These are phyloP conservation scores for Paramyrothecium sp. DNA, from an alignment of 2,329 filamentous ascomycete genomes.

Conservation along the genomic window DNA sequence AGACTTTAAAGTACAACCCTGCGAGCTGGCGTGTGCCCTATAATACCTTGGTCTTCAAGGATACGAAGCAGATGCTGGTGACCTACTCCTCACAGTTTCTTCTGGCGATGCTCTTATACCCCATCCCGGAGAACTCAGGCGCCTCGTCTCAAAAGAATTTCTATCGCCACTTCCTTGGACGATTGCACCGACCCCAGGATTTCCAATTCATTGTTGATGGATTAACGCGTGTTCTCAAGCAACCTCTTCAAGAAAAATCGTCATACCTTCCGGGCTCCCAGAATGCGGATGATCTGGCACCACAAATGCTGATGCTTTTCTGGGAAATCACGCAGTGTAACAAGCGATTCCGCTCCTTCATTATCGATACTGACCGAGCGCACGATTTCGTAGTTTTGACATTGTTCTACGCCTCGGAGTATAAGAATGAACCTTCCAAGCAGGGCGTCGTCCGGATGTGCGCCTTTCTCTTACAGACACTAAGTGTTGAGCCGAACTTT, in stretches of 20 bases:
- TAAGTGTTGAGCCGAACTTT: conserved; percentile 91
- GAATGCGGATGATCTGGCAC: conserved; percentile 78
- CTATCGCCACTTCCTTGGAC: conserved; percentile 88
- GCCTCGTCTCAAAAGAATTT: conserved; percentile 76
- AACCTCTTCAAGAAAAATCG: conserved; percentile 83
- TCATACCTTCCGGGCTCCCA: conserved; percentile 88
- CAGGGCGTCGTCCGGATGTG: conserved; percentile 96
- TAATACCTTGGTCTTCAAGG: conserved; percentile 87
- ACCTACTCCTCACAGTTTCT: conserved; percentile 90
- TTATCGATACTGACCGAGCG: conserved; percentile 90
- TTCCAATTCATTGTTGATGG: conserved; percentile 97
- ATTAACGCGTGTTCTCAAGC: conserved; percentile 88
- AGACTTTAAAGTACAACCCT: conserved; percentile 95
- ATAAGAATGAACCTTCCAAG: conserved; percentile 80
- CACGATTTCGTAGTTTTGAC: conserved; percentile 91
- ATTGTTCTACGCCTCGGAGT: conserved; percentile 89
- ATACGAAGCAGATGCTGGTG: conserved; percentile 85
- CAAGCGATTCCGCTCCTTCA: conserved; percentile 93
- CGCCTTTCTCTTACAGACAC: conserved; percentile 90
- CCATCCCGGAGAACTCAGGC: conserved; percentile 74
- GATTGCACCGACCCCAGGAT: conserved; percentile 88
- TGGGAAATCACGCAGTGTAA: conserved; percentile 98
- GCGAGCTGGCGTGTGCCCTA: conserved; percentile 93
- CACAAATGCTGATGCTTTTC: conserved; percentile 94
- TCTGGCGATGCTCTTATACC: conserved; percentile 81